Evolutionary conservation across 345 rosid species (phyloP).

Genomic region (Melaleuca alternifolia): DNA sequence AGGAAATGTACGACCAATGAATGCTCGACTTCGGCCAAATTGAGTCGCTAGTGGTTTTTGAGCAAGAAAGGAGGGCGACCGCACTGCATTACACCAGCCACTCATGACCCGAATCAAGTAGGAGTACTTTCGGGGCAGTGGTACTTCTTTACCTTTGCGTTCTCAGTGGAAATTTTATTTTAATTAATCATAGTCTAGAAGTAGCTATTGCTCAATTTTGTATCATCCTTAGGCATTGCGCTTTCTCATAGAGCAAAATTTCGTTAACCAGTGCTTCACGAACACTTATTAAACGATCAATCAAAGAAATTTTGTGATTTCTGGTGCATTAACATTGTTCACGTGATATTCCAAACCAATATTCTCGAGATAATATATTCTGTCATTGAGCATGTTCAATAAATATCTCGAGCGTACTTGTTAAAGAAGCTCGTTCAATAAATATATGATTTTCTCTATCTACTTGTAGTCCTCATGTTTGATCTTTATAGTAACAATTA

Average conservation of each 20-base stretch:
- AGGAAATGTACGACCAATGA: too few species aligned
- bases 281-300: background rate
- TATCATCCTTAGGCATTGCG: background rate
- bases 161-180: background rate
- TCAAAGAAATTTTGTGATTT: background rate
- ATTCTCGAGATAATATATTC: background rate
- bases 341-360: background rate
- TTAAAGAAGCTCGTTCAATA: too few species aligned
- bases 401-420: background rate
- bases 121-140: too few species aligned
- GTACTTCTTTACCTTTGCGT: too few species aligned
- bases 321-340: background rate
- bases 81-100: too few species aligned
- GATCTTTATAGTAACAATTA: too few species aligned
- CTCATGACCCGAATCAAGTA: too few species aligned
- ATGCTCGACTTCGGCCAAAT: too few species aligned
- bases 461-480: too few species aligned
- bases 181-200: background rate
- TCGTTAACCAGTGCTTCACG: background rate
- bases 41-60: too few species aligned
- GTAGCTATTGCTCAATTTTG: background rate
- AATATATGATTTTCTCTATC: too few species aligned
- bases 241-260: background rate
- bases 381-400: background rate
- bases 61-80: too few species aligned